These are phyloP conservation scores for Yarrowia divulgata DNA, from an alignment of 805 yeast species.

Conservation along the genomic window DNA sequence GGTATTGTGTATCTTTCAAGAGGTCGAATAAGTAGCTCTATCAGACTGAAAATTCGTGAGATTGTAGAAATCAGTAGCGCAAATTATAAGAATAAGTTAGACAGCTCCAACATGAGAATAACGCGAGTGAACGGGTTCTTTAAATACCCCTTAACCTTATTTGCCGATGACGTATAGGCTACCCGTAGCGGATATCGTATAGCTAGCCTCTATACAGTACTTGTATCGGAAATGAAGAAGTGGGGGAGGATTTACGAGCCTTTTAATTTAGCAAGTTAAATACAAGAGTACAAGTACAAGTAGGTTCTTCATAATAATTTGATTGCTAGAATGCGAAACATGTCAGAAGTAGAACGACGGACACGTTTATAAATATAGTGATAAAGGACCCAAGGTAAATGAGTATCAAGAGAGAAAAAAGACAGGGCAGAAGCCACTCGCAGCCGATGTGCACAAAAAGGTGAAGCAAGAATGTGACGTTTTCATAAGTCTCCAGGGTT, in stretches of 20 bases:
- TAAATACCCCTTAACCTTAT: too few relatives aligned
- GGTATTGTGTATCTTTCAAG: too few relatives aligned
- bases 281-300: neutral
- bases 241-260: too few relatives aligned
- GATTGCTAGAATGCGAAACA: conserved; percentile 36
- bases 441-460: conserved; percentile 8
- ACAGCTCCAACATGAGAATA: too few relatives aligned
- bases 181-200: too few relatives aligned
- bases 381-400: conserved; percentile 25
- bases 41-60: neutral
- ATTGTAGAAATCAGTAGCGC: neutral
- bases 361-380: conserved; percentile 37
- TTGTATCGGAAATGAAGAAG: too few relatives aligned
- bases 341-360: conserved; percentile 23
- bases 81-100: too few relatives aligned
- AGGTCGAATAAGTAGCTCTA: too few relatives aligned
- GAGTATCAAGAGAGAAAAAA: conserved; percentile 8
- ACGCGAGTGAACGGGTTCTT: too few relatives aligned
- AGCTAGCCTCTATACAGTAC: too few relatives aligned
- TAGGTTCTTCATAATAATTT: neutral
- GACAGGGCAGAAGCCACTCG: conserved; percentile 11
- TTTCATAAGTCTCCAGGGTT: neutral
- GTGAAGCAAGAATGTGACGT: neutral
- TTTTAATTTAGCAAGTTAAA: too few relatives aligned
- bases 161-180: too few relatives aligned